Base-by-base conservation (phyloP, 116 monocot genomes). In the Iris pallida region DNA sequence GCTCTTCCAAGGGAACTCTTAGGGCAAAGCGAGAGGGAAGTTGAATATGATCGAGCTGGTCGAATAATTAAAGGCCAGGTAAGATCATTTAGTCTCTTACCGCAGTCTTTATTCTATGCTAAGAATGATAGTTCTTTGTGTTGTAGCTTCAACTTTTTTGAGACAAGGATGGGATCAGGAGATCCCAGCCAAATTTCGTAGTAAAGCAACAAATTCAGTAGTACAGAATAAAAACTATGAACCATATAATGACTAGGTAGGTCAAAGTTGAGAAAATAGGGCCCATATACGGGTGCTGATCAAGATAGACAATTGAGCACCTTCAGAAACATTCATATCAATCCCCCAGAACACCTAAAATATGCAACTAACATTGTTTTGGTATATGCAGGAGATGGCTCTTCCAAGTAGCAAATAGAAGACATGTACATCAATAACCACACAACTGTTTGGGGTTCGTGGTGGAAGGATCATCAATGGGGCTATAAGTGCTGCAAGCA, bases 401-500 rank as follows among this genome's bases (percentile, higher is more conserved):
- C 85, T 98, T 68, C 97, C 92, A 11, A 92, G 69, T 68, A 92
- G 87, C 72, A 96, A 96, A 20, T 96, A 68, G 96, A 96, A 73
- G 92, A 96, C 71, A 77, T 83, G 8, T 92, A 72, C 69, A 81
- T 85, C 20, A 96, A 96, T 75, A 93, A 98, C 48, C 98, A 90
- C 64, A 93, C 85, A 0, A 72, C 47, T 70, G 93, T 93, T 8
- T 98, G 98, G 98, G 98, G 98, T 57, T 98, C 98, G 10, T 98
- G 98, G 98, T 98, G 98, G 98, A 98, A 88, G 79, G 90, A 98
- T 76, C 83, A 85, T 45, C 90, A 93, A 40, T 98, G 98, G 98
- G 98, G 98, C 14, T 98, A 90, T 58, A 79, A 79, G 46, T 98
- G 98, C 76, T 98, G 98, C 74, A 87, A 77, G 65, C 98, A 98